Percentiles rank a stretch among this genome's conserved stretches.
These are phyloP conservation scores for Tulasnella sp. DNA, from an alignment of 768 basidiomycete genomes.

Conservation along the genomic window DNA sequence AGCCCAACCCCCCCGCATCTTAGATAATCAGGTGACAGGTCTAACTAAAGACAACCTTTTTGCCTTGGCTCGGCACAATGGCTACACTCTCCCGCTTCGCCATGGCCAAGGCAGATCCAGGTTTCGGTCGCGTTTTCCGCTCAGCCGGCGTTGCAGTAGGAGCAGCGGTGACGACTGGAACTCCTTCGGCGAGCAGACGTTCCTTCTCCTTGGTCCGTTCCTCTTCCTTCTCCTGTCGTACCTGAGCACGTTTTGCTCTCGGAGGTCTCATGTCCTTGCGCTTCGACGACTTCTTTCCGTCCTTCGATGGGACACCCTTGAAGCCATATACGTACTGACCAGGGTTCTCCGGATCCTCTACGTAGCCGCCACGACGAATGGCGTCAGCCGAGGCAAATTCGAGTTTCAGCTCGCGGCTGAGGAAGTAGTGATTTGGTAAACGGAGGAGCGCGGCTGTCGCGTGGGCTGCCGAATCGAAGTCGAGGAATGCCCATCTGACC, in stretches of 20 bases:
- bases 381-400: slow-evolving; percentile 89
- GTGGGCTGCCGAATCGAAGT: slow-evolving; percentile 73
- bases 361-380: slow-evolving; percentile 70
- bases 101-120: slow-evolving; percentile 74
- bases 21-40: not conserved
- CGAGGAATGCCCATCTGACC: slow-evolving; percentile 75
- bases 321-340: not conserved
- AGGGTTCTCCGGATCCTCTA: slow-evolving; percentile 27
- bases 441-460: slow-evolving; percentile 82
- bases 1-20: not conserved
- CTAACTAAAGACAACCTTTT: slow-evolving; percentile 60
- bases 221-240: slow-evolving; percentile 33
- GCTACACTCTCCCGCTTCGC: slow-evolving; percentile 73
- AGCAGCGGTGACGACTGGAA: not conserved
- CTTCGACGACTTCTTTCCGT: not conserved
- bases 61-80: slow-evolving; percentile 65
- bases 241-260: slow-evolving; percentile 30
- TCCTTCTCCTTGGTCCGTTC: slow-evolving; percentile 22
- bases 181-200: slow-evolving; percentile 18
- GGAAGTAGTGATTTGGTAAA: slow-evolving; percentile 74
- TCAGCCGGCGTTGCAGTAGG: slow-evolving; percentile 33
- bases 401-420: slow-evolving; percentile 80
- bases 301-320: not conserved
- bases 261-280: not conserved
- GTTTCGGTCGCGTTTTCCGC: slow-evolving; percentile 55